These are phyloP conservation scores for Debaryomyces subglobosus DNA, from an alignment of 1,139 yeast genomes.

Conservation along the genomic window DNA sequence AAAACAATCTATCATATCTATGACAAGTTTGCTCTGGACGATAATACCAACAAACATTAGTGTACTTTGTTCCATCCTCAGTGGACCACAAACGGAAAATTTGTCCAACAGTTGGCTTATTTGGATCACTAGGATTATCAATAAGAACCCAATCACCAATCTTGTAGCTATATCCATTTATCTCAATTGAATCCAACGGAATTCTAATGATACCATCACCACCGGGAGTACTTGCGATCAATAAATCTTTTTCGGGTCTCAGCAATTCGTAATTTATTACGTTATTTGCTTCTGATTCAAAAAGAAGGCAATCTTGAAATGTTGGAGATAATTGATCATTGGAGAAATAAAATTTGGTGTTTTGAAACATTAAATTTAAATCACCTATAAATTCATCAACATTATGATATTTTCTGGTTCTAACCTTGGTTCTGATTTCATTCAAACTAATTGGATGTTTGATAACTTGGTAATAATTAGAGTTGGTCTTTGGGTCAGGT, in stretches of 20 bases:
- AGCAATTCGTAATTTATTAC: constrained; percentile 71
- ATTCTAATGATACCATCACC: constrained; percentile 60
- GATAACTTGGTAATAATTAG: constrained; percentile 69
- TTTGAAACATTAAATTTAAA: constrained; percentile 71
- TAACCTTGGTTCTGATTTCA: constrained; percentile 79
- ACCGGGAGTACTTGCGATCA: constrained; percentile 65
- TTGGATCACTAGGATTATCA: constrained; percentile 81
- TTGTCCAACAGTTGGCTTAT: constrained; percentile 92
- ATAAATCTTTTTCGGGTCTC: constrained; percentile 80
- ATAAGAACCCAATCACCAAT: constrained; percentile 97
- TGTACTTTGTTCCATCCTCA: constrained; percentile 80
- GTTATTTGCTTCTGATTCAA: constrained; percentile 64
- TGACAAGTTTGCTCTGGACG: constrained; percentile 98
- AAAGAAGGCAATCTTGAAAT: constrained; percentile 58
- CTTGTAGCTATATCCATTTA: constrained; percentile 70
- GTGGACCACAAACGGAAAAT: constrained; percentile 90
- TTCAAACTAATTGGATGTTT: constrained; percentile 78
- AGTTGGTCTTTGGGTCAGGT: constrained; percentile 69
- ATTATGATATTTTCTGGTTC: constrained; percentile 77
- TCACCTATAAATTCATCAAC: constrained; percentile 81
- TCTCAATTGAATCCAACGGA: constrained; percentile 76
- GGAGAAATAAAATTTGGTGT: constrained; percentile 64
- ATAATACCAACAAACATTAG: constrained; percentile 97
- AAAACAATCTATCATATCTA: constrained; percentile 83
- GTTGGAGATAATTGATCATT: constrained; percentile 60